Evolutionary conservation across 768 basidiomycete genomes (phyloP).

Genomic region (Gymnopilus dilepis): DNA sequence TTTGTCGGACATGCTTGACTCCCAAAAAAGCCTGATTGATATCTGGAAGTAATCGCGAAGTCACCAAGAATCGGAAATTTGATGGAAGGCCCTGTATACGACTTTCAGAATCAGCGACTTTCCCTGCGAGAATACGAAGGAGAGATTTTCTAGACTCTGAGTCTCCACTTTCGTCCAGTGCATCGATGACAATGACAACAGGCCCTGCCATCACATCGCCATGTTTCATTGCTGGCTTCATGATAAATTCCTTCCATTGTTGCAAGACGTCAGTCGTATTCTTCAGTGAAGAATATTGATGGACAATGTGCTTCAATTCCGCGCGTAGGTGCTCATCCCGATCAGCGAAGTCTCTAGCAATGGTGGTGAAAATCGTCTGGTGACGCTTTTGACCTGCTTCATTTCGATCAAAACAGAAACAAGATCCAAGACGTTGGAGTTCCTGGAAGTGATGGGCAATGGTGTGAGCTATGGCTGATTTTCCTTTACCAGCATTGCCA

Average conservation of each 20-base stretch:
- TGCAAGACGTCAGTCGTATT: slow-evolving; percentile 11
- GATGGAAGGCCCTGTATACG: slow-evolving; percentile 23
- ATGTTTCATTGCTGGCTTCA: slow-evolving; percentile 15
- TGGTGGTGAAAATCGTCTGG: slow-evolving; percentile 35
- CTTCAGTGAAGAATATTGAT: slow-evolving; percentile 8
- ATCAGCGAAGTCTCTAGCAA: slow-evolving; percentile 35
- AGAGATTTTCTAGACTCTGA: slow-evolving; percentile 22
- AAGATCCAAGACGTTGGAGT: slow-evolving; percentile 33
- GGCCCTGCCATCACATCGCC: slow-evolving; percentile 12
- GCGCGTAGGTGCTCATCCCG: slow-evolving; percentile 12
- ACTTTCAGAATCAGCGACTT: background rate
- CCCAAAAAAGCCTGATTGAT: background rate
- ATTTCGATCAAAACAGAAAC: slow-evolving; percentile 36
- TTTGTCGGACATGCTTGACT: slow-evolving; percentile 13
- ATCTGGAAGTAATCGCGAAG: slow-evolving; percentile 34
- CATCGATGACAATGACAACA: slow-evolving; percentile 39
- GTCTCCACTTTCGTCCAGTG: slow-evolving; percentile 40
- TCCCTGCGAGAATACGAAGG: slow-evolving; percentile 25
- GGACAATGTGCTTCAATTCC: slow-evolving; percentile 8
- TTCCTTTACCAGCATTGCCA: slow-evolving; percentile 35
- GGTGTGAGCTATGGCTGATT: slow-evolving; percentile 42
- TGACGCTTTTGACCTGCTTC: slow-evolving; percentile 24
- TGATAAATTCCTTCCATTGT: slow-evolving; percentile 26
- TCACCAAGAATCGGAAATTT: slow-evolving; percentile 38
- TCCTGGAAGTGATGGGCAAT: slow-evolving; percentile 29